These are phyloP conservation scores for Sonneratia alba DNA, from an alignment of 345 rosid genomes.

Conservation along the genomic window DNA sequence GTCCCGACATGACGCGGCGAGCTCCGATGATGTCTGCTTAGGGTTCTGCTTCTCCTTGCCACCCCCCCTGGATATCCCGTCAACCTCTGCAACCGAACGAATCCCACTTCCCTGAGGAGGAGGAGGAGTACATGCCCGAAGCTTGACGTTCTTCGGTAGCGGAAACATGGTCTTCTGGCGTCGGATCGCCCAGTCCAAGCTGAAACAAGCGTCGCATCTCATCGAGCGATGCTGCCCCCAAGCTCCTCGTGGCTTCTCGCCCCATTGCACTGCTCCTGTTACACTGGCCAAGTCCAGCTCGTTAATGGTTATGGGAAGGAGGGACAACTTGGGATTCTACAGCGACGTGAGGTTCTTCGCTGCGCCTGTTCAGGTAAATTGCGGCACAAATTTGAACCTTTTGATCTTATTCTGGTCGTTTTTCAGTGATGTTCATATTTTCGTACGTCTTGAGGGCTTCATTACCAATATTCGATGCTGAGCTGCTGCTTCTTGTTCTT, in stretches of 20 bases:
- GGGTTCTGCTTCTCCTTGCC: too few relatives aligned
- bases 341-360: conserved; percentile 38
- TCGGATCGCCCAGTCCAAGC: conserved; percentile 29
- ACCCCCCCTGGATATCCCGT: too few relatives aligned
- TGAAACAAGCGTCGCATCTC: conserved; percentile 17
- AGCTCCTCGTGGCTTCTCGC: conserved; percentile 13
- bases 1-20: too few relatives aligned
- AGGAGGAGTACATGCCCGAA: not conserved
- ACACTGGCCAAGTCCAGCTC: conserved; percentile 14
- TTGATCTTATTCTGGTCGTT: not conserved
- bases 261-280: conserved; percentile 1
- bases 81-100: not conserved
- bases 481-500: not conserved
- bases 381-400: not conserved
- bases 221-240: conserved; percentile 21
- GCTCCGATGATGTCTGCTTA: too few relatives aligned
- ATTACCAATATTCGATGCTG: not conserved
- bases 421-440: not conserved
- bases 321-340: conserved; percentile 16
- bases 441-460: not conserved
- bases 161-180: conserved; percentile 29
- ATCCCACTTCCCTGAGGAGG: not conserved
- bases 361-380: conserved; percentile 25
- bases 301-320: conserved; percentile 6
- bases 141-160: not conserved